Conservation (phyloP, 2,329 filamentous ascomycete species). For the Fusarium sp. region DNA sequence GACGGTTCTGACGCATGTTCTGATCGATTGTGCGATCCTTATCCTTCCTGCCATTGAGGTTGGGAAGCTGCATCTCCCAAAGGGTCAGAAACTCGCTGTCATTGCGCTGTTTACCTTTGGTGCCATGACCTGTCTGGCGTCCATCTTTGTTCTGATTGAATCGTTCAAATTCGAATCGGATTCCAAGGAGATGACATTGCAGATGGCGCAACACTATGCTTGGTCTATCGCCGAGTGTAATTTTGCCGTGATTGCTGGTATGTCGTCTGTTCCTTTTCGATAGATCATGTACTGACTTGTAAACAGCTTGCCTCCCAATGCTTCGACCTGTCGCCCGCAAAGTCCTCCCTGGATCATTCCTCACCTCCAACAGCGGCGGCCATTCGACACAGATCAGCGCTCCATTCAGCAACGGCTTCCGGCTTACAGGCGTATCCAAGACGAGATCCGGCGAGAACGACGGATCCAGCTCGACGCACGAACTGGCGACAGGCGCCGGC, state of each 20-base stretch:
- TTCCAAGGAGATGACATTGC: slow-evolving; percentile 41
- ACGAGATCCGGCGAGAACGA: slow-evolving; percentile 21
- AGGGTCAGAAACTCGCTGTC: slow-evolving; percentile 46
- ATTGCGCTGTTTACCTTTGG: slow-evolving; percentile 48
- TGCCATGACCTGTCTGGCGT: slow-evolving; percentile 44
- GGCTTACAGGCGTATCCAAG: slow-evolving; percentile 26
- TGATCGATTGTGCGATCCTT: slow-evolving; percentile 50
- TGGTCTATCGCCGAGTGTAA: slow-evolving; percentile 49
- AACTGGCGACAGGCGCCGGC: slow-evolving; percentile 1
- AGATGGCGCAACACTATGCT: slow-evolving; percentile 44
- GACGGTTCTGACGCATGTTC: slow-evolving; percentile 47
- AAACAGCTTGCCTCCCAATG: slow-evolving; percentile 38
- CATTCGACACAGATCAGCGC: slow-evolving; percentile 20
- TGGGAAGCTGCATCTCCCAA: slow-evolving; percentile 45
- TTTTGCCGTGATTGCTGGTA: slow-evolving; percentile 46
- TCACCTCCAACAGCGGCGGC: slow-evolving; percentile 24
- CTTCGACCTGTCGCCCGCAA: slow-evolving; percentile 37
- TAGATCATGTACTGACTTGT: not conserved
- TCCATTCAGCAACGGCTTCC: slow-evolving; percentile 35
- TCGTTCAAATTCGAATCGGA: slow-evolving; percentile 38
- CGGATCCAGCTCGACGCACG: slow-evolving; percentile 34
- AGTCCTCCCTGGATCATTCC: slow-evolving; percentile 37
- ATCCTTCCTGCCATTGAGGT: slow-evolving; percentile 49
- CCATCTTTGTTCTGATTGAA: slow-evolving; percentile 44
- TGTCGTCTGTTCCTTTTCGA: not conserved